Base-by-base conservation (phyloP, 176 grass and related monocot species). In the Ananas comosus region DNA sequence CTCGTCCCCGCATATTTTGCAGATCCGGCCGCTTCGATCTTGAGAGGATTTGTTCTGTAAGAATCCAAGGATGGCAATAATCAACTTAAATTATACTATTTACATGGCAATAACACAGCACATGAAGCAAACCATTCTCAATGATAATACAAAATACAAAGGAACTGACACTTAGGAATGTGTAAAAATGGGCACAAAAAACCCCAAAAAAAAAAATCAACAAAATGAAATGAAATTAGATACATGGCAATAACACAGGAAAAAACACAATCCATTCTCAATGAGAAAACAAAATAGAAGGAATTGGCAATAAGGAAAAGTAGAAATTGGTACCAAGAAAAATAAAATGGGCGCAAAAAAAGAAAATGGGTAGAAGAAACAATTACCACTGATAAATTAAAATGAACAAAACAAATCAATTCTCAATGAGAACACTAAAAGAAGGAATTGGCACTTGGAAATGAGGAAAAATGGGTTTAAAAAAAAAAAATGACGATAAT, bases 1-100 rank as follows among this genome's bases (percentile, higher is more conserved):
- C 16, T 49, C 72, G 67, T 85, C 82, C 33, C 67, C 77, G n/a
- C 82, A 85, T 59, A 85, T 85, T 49, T 76, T 53, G 33, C 82
- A 85, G 16, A 68, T 85, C 53, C 73, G 51, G 24, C 75, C 71
- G 12, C 50, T 59, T 13, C 13, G 51, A 47, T 67, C 65, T 65
- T 80, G 29, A 64, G 50, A 54, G 50, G 50, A 80, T 17, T 74
- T 80, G 64, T 54, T 57, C 82, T 85, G 77, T 57, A 49, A 33
- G 16, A 68, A 54, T 16, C 13, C 51, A 67, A 59, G 9, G 27
- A 47, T 48, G 12, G 0, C 65, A 16, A 28, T 13, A 51, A 22
- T 12, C 0, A 56, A 50, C 28, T 48, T 9, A 47, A 67, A 11
- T 13, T 7, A 14, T 22, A 24, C 9, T 12, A 33, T 70, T 70